Conservation (phyloP, 164 flowering plant species). For the Vitis labrusca region DNA sequence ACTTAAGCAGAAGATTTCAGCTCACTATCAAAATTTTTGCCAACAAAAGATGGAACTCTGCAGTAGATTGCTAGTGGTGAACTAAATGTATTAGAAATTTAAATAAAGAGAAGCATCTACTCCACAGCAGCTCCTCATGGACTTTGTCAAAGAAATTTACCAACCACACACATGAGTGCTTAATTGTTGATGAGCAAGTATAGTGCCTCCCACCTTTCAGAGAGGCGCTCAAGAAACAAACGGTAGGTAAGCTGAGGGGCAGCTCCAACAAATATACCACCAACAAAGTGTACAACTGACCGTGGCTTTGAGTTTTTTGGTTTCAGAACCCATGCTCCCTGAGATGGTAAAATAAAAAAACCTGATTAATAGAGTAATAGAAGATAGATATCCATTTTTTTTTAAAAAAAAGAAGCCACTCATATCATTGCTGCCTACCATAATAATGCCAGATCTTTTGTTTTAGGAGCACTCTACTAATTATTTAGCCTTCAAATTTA, state of each 20-base stretch:
- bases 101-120: not conserved
- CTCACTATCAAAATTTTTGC: too few relatives aligned
- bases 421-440: not conserved
- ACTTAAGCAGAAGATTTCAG: too few relatives aligned
- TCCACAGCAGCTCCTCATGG: not conserved
- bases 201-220: conserved; percentile 65
- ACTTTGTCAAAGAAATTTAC: not conserved
- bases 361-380: not conserved
- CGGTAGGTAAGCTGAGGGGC: conserved; percentile 98
- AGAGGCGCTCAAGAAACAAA: conserved; percentile 81
- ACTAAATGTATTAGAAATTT: not conserved
- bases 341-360: conserved; percentile 3
- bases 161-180: not conserved
- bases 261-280: conserved; percentile 96
- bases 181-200: not conserved
- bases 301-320: conserved; percentile 58
- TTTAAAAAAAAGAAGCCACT: not conserved
- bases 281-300: conserved; percentile 80
- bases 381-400: not conserved
- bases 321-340: conserved; percentile 92
- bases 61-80: too few relatives aligned
- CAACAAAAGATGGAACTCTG: too few relatives aligned
- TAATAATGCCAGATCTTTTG: not conserved
- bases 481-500: too few relatives aligned
- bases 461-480: not conserved